These are phyloP conservation scores for Diutina siamensis DNA, from an alignment of 1,139 yeast genomes.

Conservation along the genomic window DNA sequence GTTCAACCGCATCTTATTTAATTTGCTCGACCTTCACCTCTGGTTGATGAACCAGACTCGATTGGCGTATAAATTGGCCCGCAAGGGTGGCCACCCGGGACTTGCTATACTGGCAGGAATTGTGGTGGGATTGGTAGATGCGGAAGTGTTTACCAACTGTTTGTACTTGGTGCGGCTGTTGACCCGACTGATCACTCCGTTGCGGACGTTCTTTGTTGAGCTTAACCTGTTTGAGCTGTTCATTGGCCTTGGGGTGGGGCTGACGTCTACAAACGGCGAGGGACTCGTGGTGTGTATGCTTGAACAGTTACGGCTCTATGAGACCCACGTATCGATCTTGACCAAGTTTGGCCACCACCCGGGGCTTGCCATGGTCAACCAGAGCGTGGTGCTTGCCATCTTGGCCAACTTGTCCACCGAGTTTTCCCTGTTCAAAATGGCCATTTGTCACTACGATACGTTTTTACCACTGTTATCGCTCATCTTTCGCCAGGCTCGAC, in stretches of 20 bases:
- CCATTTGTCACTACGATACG: not conserved
- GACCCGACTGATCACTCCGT: constrained; percentile 3
- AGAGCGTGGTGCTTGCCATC: not conserved
- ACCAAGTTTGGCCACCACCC: not conserved
- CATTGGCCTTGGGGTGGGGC: not conserved
- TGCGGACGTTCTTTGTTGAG: constrained; percentile 3
- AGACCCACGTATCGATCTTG: not conserved
- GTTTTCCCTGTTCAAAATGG: constrained; percentile 3
- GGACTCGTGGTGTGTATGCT: not conserved
- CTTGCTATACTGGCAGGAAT: not conserved
- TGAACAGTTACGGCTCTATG: not conserved
- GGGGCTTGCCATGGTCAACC: not conserved
- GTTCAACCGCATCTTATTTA: not conserved
- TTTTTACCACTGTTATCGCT: not conserved
- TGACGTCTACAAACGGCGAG: not conserved
- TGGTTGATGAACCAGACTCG: not conserved
- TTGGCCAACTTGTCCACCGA: constrained; percentile 1
- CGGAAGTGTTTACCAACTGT: not conserved
- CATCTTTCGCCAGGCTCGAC: not conserved
- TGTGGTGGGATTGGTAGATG: not conserved
- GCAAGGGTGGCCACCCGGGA: not conserved
- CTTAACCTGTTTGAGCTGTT: not conserved
- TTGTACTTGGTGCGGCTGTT: not conserved
- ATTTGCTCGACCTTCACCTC: not conserved
- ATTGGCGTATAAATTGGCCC: not conserved